Base-by-base conservation (phyloP, 2,329 filamentous ascomycete genomes). In the Chaetomiaceae sp. region DNA sequence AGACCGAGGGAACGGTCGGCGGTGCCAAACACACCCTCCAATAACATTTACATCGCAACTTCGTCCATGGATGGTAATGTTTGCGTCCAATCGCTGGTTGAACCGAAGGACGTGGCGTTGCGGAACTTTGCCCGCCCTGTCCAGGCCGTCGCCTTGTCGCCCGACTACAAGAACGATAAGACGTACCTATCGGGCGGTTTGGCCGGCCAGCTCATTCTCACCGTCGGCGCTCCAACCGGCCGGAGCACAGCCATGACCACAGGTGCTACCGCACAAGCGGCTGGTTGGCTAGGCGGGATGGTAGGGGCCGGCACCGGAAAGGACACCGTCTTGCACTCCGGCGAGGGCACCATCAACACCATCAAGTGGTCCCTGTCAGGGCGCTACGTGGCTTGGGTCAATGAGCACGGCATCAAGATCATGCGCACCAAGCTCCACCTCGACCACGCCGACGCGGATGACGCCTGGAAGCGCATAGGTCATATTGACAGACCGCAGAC, bases 1-100 rank as follows among this genome's bases (percentile, higher is more conserved):
- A 72, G 68, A 45, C 66, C 68, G 5, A 75, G 66, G 12, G 75
- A 84, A 52, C 65, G 69, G 0, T 65, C 70, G 0, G 69, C 74
- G 1, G 71, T 95, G 2, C 81, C 86, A 0, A 81, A 83, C 49
- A 88, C 76, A 0, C 86, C 88, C 0, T 90, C 88, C 2, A 97
- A 96, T 59, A 84, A 90, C 44, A 95, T 98, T 33, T 87, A 93
- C 63, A 86, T 98, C 55, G 91, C 86, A 1, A 95, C 91, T 1
- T 88, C 93, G 0, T 97, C 93, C 0, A 87, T 95, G 61, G 93
- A 98, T 64, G 94, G 93, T 15, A 91, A 96, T 61, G 88, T 98
- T 12, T 97, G 93, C 58, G 80, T 98, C 1, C 84, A 89, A 48
- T 95, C 88, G 1, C 70, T 98, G 17, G 70, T 93, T 17, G 91